Conservation (phyloP, 805 yeast genomes). For the Ogataea naganishii region DNA sequence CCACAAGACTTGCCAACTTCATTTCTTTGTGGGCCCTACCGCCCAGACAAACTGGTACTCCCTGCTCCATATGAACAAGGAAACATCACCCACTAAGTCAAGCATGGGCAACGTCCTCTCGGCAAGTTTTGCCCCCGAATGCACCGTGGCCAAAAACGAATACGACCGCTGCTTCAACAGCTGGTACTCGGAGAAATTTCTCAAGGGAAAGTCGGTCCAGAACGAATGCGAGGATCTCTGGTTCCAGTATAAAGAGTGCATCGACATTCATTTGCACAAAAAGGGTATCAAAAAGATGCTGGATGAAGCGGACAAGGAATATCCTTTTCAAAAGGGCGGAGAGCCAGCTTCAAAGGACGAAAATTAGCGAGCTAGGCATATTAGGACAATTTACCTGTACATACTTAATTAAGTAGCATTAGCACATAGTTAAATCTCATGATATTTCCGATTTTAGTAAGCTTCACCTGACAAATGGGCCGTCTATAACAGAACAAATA, state of each 20-base stretch:
- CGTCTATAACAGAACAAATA: neutral
- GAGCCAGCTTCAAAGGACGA: conserved; percentile 15
- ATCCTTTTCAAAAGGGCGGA: conserved; percentile 76
- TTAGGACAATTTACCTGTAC: neutral
- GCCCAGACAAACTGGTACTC: too few species aligned
- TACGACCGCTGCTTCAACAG: conserved; percentile 91
- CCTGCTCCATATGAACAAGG: too few species aligned
- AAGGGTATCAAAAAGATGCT: conserved; percentile 76
- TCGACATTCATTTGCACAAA: conserved; percentile 58
- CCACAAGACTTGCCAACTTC: too few species aligned
- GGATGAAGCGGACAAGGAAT: conserved; percentile 84
- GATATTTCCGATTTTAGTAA: neutral
- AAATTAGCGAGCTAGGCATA: conserved; percentile 2
- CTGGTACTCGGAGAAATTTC: conserved; percentile 89
- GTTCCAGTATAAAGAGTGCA: conserved; percentile 84
- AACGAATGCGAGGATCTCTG: conserved; percentile 91
- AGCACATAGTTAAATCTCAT: conserved; percentile 3
- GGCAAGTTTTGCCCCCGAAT: conserved; percentile 93
- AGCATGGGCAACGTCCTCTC: conserved; percentile 68
- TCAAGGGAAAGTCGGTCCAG: conserved; percentile 50
- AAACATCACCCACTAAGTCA: neutral
- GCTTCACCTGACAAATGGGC: too few species aligned
- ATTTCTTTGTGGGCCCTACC: too few species aligned
- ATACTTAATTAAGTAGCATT: conserved; percentile 2
- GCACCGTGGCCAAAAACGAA: conserved; percentile 75